Evolutionary conservation across 2,329 filamentous ascomycete species (phyloP).

Genomic region (Pestalotiopsis sp.): DNA sequence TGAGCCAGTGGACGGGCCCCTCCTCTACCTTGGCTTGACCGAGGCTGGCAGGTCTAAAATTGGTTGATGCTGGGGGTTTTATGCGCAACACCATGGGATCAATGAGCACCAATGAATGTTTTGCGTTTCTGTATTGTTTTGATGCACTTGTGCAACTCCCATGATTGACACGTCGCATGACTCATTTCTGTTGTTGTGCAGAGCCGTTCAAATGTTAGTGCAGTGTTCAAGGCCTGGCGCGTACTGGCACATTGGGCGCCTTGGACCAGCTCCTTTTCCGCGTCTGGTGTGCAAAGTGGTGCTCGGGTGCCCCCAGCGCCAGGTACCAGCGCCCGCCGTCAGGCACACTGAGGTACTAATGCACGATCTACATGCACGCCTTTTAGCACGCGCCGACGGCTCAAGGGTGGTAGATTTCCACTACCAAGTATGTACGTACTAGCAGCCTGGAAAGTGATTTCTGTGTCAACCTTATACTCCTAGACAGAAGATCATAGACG

Average conservation of each 20-base stretch:
- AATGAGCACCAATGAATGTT: not conserved
- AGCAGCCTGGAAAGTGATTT: too few relatives aligned
- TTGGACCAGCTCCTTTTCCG: not conserved
- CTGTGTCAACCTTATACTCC: not conserved
- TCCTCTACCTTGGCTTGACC: constrained; percentile 14
- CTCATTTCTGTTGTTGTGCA: not conserved
- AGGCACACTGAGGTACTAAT: not conserved
- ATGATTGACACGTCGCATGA: not conserved
- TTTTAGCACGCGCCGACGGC: not conserved
- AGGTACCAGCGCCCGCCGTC: not conserved
- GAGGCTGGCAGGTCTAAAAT: constrained; percentile 23
- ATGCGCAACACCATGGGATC: constrained; percentile 20
- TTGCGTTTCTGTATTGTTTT: not conserved
- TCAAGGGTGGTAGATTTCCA: not conserved
- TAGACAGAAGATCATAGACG: not conserved
- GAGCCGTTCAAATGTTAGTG: not conserved
- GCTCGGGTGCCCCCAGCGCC: not conserved
- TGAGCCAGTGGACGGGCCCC: constrained; percentile 12
- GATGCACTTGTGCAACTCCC: not conserved
- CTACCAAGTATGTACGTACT: too few relatives aligned
- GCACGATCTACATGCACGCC: not conserved
- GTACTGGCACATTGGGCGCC: not conserved
- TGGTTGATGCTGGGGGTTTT: constrained; percentile 18
- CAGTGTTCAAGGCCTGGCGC: not conserved
- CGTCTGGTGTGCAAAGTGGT: not conserved